Base-by-base conservation (phyloP, 257 asterid species). In the Nicotiana knightiana region DNA sequence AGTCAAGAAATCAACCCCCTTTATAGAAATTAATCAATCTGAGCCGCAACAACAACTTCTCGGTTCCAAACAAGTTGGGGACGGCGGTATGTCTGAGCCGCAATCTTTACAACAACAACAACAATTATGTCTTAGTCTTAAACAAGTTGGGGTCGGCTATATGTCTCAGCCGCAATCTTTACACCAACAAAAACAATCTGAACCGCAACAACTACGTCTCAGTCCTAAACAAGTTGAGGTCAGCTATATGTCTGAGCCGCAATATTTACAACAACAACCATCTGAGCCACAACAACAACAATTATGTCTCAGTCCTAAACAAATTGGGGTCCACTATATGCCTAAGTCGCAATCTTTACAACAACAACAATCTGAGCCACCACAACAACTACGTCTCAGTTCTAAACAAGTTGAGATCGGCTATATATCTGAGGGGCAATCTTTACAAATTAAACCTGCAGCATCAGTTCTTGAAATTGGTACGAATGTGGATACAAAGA, bases 1-100 rank as follows among this genome's bases (percentile, higher is more conserved):
- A 70, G 86, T 89, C 90, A 93, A 87, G 88, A 85, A 88, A 67
- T 21, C 21, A 76, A 82, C 51, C 73, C 70, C 83, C 24, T 81
- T 71, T 0, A 7, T 5, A 66, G 46, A 81, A 71, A 83, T 7
- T 21, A 82, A 79, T 24, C 81, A 75, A 54, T 54, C 91, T 1
- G 62, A 83, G 48, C 85, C 86, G 30, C 64, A 66, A 39, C 48
- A 39, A 39, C 48, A 39, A 8, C 11, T 10, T 0, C 11, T 43
- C 48, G 0, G 3, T 43, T 2, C 48, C 1, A 8, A 8, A 0
- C 48, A 43, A 43, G 11, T 43, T 43, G 48, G 48, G 48, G 0
- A 7, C 48, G 3, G 48, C 10, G 7, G 8, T 43, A 8, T 43
- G 11, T 43, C 11, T 8, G 11, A 43, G 11, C 48, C 48, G 3